phyloP scores from a whole-genome alignment of 495 filamentous ascomycete genomes.

The Ramalina peruviana region DNA sequence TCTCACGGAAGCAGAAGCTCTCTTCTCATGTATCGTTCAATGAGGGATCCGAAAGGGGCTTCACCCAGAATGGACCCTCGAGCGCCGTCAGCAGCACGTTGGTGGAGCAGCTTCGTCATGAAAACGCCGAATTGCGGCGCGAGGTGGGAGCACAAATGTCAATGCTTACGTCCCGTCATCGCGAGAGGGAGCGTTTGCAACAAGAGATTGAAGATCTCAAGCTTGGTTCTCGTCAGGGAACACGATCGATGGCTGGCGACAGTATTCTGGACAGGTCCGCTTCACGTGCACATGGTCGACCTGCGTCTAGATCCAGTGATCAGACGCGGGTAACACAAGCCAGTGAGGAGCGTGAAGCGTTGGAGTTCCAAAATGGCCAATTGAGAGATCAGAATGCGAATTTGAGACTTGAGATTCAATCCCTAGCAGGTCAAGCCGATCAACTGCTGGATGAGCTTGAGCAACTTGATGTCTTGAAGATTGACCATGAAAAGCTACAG shows the following conservation, averaged over 20 bases:
- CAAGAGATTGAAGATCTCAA: constrained; percentile 97
- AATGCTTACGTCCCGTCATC: constrained; percentile 92
- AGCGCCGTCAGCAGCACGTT: constrained; percentile 52
- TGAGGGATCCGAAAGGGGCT: constrained; percentile 44
- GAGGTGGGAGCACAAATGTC: constrained; percentile 93
- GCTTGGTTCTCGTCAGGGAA: constrained; percentile 55
- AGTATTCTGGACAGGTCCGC: constrained; percentile 87
- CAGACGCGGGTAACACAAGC: constrained; percentile 51
- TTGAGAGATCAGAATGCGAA: constrained; percentile 75
- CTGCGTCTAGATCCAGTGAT: constrained; percentile 59
- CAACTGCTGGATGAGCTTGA: constrained; percentile 53
- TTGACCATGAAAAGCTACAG: constrained; percentile 43
- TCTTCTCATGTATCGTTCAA: constrained; percentile 47
- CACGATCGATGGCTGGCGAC: constrained; percentile 60
- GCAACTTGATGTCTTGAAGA: constrained; percentile 40
- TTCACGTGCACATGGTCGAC: constrained; percentile 64
- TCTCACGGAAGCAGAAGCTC: constrained; percentile 42
- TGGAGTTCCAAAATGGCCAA: constrained; percentile 68
- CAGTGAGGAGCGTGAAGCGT: constrained; percentile 77
- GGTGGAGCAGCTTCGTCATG: constrained; percentile 70
- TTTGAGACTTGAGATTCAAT: constrained; percentile 71
- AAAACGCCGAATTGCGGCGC: constrained; percentile 81
- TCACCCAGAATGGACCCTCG: constrained; percentile 37
- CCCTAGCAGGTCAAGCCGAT: constrained; percentile 62
- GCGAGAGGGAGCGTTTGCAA: constrained; percentile 86